These are phyloP conservation scores for Vaccinium myrtillus DNA, from an alignment of 148 eudicot genomes.

Conservation along the genomic window DNA sequence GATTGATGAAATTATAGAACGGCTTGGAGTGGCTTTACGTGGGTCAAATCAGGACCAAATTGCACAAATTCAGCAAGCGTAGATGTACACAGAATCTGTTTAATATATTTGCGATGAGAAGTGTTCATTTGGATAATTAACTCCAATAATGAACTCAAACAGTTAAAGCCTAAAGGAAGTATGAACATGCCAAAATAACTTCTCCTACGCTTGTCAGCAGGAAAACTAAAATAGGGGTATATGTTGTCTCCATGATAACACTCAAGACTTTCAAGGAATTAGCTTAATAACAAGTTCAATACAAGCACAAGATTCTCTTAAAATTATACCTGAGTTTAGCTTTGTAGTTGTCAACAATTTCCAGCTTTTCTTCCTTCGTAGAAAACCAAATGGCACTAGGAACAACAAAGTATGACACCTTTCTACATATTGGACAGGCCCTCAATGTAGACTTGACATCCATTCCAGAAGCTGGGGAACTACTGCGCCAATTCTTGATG, in stretches of 20 bases:
- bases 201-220: no score
- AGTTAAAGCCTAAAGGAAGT: no score
- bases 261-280: not conserved
- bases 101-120: no score
- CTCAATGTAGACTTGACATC: conserved; percentile 84
- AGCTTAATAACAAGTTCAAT: not conserved
- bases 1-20: no score
- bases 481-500: conserved; percentile 89
- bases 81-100: no score
- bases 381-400: conserved; percentile 96
- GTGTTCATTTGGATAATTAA: no score
- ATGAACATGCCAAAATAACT: not conserved
- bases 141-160: no score
- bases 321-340: conserved; percentile 66
- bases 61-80: no score
- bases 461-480: conserved; percentile 82
- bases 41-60: no score
- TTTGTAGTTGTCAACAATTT: conserved; percentile 81
- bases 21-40: no score
- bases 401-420: conserved; percentile 89
- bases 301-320: not conserved
- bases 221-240: no score
- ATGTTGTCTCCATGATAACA: not conserved
- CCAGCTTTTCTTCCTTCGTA: conserved; percentile 70
- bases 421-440: conserved; percentile 95